Base-by-base conservation (phyloP, 2,329 filamentous ascomycete genomes). In the Colletotrichum noveboracense region DNA sequence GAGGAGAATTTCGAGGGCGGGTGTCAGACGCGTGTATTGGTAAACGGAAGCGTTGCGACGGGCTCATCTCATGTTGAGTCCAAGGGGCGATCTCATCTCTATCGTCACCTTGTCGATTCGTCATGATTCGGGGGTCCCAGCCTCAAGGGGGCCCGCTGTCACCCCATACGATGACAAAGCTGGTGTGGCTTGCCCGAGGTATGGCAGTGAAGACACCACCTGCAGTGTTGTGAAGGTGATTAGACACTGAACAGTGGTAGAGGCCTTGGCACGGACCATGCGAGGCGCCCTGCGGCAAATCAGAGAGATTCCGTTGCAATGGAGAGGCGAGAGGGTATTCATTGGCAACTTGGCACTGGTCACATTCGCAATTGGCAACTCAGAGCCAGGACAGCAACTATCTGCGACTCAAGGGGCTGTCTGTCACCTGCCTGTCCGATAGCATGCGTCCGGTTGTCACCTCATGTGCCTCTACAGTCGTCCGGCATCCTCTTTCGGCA, bases 61-160 rank as follows among this genome's bases (percentile, higher is more conserved):
- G 70, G 70, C 64, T 65, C 64, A 76, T 69, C 64, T 68, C 34
- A 73, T 52, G 70, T 48, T 28, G 32, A 70, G 60, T 74, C n/a
- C 48, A 69, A 64, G 62, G 69, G 69, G 55, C 69, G 32, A 75
- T 72, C 24, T 38, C 61, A 72, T 62, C 36, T 52, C 64, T 43
- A 32, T 18, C n/a, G n/a, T 28, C 65, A 55, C 28, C 43, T 71
- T 32, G 69, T 68, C 70, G 28, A 69, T 55, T 73, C 74, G 74
- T 76, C 74, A 76, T 74, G 70, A 76, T 74, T 76, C 28, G 64
- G 48, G 48, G 36, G 43, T 13, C 43, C 43, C 36, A 73, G 70
- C 74, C 58, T 36, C 64, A 52, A 16, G n/a, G 32, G 26, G 48
- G 55, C 36, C 66, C 66, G 28, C 30, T 14, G 21, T 2, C 16